Base-by-base conservation (phyloP, 331 rosid species). In the Pyrus hybrid region DNA sequence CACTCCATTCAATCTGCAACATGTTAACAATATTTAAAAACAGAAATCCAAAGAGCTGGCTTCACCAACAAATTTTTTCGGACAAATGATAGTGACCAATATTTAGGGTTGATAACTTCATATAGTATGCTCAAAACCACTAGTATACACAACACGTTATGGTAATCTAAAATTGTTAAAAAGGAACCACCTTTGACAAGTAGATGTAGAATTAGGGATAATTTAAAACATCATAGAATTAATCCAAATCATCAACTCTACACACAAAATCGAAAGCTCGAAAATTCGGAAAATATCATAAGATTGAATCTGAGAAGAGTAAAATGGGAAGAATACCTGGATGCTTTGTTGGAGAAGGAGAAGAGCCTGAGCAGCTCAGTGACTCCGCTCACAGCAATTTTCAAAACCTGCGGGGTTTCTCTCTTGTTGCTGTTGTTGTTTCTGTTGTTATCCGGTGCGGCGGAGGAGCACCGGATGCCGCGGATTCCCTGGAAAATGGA, bases 311-410 rank as follows among this genome's bases (percentile, higher is more conserved):
- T 6, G 28, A 8, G 68, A 64, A 35, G 37, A 16, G 43, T 30
- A 63, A 30, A 63, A 33, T 12, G 18, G 70, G 47, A n/a, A n/a
- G 21, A 67, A 16, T 21, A 87, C 92, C 88, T 83, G 73, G 83
- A 62, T 67, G 80, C 62, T 70, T 64, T 68, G 57, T 21, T 35
- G 76, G 82, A 72, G 72, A 83, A 83, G 78, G 96, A 86, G 80
- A 93, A 63, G 81, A 87, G 54, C 76, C 98, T 75, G 60, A 91
- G 88, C 71, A 91, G 84, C 84, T 90, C 90, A 0, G 97, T 91
- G 22, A 84, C 87, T 47, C 90, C 97, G 58, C 80, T 86, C 7
- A 93, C 97, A 0, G 87, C 91, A 32, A 87, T 56, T 88, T 80
- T 91, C 80, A 93, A 25, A 49, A 86, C 25, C 79, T 63, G 82